Percentiles rank a stretch among this genome's conserved stretches.
Conservation (phyloP, 1,139 yeast species). For the Yamadazyma trypodendri region DNA sequence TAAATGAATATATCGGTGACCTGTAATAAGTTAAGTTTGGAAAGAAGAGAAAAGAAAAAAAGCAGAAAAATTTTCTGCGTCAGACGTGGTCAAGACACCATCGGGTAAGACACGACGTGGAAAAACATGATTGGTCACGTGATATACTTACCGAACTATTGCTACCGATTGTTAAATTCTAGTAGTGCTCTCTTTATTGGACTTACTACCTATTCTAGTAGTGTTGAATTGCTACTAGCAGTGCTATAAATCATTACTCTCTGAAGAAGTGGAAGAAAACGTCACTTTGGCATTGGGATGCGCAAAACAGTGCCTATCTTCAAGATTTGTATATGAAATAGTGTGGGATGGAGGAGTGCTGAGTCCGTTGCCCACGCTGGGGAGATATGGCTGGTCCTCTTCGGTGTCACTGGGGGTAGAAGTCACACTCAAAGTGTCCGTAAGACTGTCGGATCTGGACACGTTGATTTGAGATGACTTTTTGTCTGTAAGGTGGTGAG, state of each 20-base stretch:
- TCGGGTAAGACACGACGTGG: slow-evolving; percentile 2
- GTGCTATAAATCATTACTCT: too few relatives aligned
- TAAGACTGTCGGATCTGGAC: not conserved
- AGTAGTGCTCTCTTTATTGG: too few relatives aligned
- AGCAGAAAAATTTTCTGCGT: slow-evolving; percentile 8
- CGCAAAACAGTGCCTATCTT: slow-evolving; percentile 38
- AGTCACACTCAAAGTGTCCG: not conserved
- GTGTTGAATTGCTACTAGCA: too few relatives aligned
- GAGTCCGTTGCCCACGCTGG: slow-evolving; percentile 27
- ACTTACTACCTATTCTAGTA: too few relatives aligned
- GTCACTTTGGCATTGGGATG: slow-evolving; percentile 40
- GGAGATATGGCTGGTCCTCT: slow-evolving; percentile 22
- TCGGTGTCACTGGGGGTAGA: slow-evolving; percentile 16
- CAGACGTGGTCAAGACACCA: slow-evolving; percentile 2
- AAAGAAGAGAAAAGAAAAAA: slow-evolving; percentile 3
- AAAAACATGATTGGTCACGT: not conserved
- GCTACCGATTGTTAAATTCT: too few relatives aligned
- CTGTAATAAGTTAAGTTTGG: slow-evolving; percentile 2
- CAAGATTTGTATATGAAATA: slow-evolving; percentile 22
- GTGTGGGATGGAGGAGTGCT: slow-evolving; percentile 30
- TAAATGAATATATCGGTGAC: slow-evolving; percentile 13
- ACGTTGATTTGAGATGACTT: not conserved
- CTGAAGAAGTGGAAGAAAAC: slow-evolving; percentile 11
- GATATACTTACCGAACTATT: too few relatives aligned
- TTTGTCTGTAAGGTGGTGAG: not conserved